A percentile compares a stretch with the other conserved stretches of the same genome.
phyloP scores from a whole-genome alignment of 2,329 filamentous ascomycete species.

The Setomelanomma holmii region DNA sequence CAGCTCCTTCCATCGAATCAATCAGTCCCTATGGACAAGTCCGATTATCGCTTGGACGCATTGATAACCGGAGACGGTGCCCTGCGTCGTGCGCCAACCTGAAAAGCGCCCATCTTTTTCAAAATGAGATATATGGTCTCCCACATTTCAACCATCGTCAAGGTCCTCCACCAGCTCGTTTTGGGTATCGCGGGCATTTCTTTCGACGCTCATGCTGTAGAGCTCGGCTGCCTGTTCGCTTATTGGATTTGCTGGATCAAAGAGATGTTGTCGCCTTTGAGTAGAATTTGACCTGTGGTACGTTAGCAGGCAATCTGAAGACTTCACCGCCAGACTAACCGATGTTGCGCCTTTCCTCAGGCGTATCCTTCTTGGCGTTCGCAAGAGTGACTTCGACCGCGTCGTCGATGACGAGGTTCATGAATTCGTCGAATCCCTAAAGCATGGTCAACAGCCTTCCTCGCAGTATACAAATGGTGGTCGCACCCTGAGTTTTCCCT shows the following conservation, averaged over 20 bases:
- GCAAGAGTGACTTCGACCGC: conserved; percentile 89
- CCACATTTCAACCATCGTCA: background rate
- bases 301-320: conserved; percentile 11
- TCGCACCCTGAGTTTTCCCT: conserved; percentile 92
- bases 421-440: conserved; percentile 98
- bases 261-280: conserved; percentile 89
- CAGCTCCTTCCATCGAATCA: conserved; percentile 75
- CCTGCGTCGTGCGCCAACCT: conserved; percentile 40
- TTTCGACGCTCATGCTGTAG: background rate
- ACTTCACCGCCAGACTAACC: conserved; percentile 61
- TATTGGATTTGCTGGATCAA: conserved; percentile 65
- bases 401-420: conserved; percentile 97
- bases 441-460: conserved; percentile 17
- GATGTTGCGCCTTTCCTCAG: conserved; percentile 78
- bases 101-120: conserved; percentile 7
- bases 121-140: conserved; percentile 11
- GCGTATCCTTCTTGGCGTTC: conserved; percentile 78
- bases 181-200: background rate
- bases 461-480: conserved; percentile 2
- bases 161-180: background rate
- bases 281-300: conserved; percentile 75
- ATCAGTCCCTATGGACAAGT: conserved; percentile 74
- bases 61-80: conserved; percentile 75
- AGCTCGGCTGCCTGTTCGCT: background rate
- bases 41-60: conserved; percentile 82